Percentiles rank a stretch among this genome's conserved stretches.
These are phyloP conservation scores for Yamadazyma kanchanaburiensis DNA, from an alignment of 1,139 yeast species.

Conservation along the genomic window DNA sequence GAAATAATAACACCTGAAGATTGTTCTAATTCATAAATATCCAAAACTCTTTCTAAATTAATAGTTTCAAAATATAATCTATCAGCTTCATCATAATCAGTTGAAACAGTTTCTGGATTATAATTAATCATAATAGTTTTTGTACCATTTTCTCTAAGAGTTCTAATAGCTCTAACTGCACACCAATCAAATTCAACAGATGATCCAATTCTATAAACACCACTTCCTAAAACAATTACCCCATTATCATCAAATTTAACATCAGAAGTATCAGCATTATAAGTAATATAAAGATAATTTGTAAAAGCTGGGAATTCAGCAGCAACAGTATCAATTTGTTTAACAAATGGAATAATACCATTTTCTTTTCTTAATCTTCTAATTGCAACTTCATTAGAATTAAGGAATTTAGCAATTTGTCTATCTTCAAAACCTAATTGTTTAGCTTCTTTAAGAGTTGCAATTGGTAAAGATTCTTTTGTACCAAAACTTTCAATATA, in stretches of 20 bases:
- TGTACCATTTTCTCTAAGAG: constrained; percentile 80
- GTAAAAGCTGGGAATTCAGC: constrained; percentile 98
- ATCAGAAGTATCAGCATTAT: constrained; percentile 90
- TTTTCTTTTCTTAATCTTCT: constrained; percentile 87
- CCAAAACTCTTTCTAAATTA: constrained; percentile 91
- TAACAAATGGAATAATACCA: constrained; percentile 89
- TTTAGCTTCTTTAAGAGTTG: constrained; percentile 78
- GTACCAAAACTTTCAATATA: constrained; percentile 56
- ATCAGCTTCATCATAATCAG: constrained; percentile 98
- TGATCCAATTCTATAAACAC: constrained; percentile 93
- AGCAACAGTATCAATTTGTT: constrained; percentile 97
- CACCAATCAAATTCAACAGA: constrained; percentile 97
- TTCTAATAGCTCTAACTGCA: constrained; percentile 93
- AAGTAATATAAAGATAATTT: constrained; percentile 91
- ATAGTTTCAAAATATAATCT: constrained; percentile 95
- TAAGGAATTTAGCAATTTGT: constrained; percentile 88
- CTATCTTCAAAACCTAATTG: constrained; percentile 97
- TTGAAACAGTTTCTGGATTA: constrained; percentile 97
- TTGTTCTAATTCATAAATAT: constrained; percentile 89
- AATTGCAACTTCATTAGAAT: constrained; percentile 90
- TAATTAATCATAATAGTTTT: constrained; percentile 97
- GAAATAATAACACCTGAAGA: constrained; percentile 92
- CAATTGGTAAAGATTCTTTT: constrained; percentile 59
- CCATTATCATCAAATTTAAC: constrained; percentile 82
- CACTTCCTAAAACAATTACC: constrained; percentile 87